A percentile compares a stretch with the other conserved stretches of the same genome.
Evolutionary conservation across 805 yeast genomes (phyloP).

Genomic region (Isabelozyma gotoi): DNA sequence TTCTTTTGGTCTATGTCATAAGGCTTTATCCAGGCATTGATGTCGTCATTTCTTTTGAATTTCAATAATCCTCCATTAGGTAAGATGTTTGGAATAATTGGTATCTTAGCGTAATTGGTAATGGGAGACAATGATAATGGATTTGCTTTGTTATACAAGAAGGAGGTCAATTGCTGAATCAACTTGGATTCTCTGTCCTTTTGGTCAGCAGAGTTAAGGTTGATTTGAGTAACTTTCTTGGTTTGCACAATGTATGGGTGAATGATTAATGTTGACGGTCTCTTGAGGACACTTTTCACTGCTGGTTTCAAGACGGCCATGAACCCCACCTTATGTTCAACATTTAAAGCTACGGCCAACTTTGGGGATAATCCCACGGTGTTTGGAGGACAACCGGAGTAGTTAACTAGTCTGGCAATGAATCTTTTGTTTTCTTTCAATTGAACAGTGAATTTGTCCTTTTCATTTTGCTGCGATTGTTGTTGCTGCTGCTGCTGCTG

Average conservation of each 20-base stretch:
- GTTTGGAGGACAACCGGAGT: conserved; percentile 27
- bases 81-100: conserved; percentile 44
- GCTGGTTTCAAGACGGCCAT: conserved; percentile 53
- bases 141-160: conserved; percentile 14
- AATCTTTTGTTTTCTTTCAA: conserved; percentile 41
- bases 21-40: conserved; percentile 42
- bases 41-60: conserved; percentile 46
- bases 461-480: conserved; percentile 2
- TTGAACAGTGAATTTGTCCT: conserved; percentile 9
- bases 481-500: conserved; percentile 8
- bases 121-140: conserved; percentile 34
- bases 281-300: conserved; percentile 27
- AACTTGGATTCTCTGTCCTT: conserved; percentile 23
- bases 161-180: conserved; percentile 15
- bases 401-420: conserved; percentile 51
- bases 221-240: conserved; percentile 26
- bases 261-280: conserved; percentile 43
- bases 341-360: conserved; percentile 56
- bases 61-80: conserved; percentile 63
- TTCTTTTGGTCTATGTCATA: conserved; percentile 23
- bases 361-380: conserved; percentile 54
- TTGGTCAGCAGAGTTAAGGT: conserved; percentile 25
- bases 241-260: conserved; percentile 56
- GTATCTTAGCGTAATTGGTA: conserved; percentile 54
- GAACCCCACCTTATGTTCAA: conserved; percentile 50